A percentile compares a stretch with the other conserved stretches of the same genome.
Evolutionary conservation across 768 basidiomycete species (phyloP).

Genomic region (Omphalotus guepiniiformis): DNA sequence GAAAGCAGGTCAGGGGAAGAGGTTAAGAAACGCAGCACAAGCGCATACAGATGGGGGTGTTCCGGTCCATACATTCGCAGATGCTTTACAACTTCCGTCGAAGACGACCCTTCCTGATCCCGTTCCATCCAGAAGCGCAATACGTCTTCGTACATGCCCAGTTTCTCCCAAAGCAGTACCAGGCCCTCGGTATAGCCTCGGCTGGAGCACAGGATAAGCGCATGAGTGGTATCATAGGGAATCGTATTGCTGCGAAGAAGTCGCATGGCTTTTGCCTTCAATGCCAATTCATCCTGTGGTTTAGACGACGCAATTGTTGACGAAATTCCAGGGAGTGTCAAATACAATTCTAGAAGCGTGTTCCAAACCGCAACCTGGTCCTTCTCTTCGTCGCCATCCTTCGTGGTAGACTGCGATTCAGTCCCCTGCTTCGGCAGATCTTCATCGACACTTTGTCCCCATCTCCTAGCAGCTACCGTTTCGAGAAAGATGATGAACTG

Average conservation of each 20-base stretch:
- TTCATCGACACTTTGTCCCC: conserved; percentile 67
- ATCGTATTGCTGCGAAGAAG: conserved; percentile 57
- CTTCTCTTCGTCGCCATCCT: conserved; percentile 45
- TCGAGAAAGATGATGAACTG: conserved; percentile 89
- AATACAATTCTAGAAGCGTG: conserved; percentile 89
- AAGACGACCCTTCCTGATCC: conserved; percentile 41
- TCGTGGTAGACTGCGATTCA: conserved; percentile 9
- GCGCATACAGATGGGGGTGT: conserved; percentile 75
- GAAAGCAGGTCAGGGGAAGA: conserved; percentile 70
- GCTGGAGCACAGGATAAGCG: conserved; percentile 91
- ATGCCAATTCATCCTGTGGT: conserved; percentile 27
- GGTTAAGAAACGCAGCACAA: conserved; percentile 88
- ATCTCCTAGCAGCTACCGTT: conserved; percentile 72
- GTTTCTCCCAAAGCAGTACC: conserved; percentile 86
- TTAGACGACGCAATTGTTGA: conserved; percentile 15
- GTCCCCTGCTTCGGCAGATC: conserved; percentile 3
- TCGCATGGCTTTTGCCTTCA: conserved; percentile 66
- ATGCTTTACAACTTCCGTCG: conserved; percentile 63
- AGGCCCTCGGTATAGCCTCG: conserved; percentile 78
- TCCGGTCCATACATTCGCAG: conserved; percentile 68
- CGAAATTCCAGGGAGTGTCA: conserved; percentile 46
- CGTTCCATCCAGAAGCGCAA: conserved; percentile 90
- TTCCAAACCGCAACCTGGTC: conserved; percentile 93
- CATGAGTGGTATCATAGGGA: conserved; percentile 88
- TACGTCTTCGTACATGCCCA: conserved; percentile 96